These are phyloP conservation scores for Mercurialis annua DNA, from an alignment of 345 rosid species.

Conservation along the genomic window DNA sequence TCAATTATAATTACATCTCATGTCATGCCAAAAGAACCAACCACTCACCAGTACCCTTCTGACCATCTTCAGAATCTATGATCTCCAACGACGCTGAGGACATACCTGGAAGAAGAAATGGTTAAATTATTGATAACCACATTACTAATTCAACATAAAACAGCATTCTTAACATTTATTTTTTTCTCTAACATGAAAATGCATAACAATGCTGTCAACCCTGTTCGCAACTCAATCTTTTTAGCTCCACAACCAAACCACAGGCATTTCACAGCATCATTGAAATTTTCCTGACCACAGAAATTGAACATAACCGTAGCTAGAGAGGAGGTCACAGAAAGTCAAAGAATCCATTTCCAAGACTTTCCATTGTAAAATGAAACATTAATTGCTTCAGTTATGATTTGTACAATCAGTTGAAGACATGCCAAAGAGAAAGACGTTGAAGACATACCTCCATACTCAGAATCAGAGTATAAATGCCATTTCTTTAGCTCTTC, in stretches of 20 bases:
- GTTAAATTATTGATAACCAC: background rate
- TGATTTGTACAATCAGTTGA: background rate
- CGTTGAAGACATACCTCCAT: conserved; percentile 61
- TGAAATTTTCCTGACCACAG: background rate
- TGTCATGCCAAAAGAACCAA: background rate
- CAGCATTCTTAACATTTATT: background rate
- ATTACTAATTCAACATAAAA: background rate
- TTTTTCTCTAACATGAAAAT: background rate
- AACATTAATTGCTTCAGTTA: background rate
- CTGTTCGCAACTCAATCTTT: too few species aligned
- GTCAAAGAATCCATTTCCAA: background rate
- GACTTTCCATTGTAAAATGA: background rate
- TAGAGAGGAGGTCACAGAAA: background rate
- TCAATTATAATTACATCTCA: background rate
- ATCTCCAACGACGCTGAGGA: conserved; percentile 89
- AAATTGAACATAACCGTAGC: background rate
- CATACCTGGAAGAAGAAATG: conserved; percentile 45
- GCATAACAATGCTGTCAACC: too few species aligned
- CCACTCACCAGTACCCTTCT: conserved; percentile 32
- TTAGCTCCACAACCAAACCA: background rate
- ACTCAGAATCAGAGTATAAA: conserved; percentile 87
- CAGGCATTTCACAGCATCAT: background rate
- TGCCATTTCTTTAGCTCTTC: conserved; percentile 88
- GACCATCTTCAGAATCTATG: conserved; percentile 45
- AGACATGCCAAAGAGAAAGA: background rate